Base-by-base conservation (phyloP, 2,329 filamentous ascomycete genomes). In the Gliomastix tumulicola region DNA sequence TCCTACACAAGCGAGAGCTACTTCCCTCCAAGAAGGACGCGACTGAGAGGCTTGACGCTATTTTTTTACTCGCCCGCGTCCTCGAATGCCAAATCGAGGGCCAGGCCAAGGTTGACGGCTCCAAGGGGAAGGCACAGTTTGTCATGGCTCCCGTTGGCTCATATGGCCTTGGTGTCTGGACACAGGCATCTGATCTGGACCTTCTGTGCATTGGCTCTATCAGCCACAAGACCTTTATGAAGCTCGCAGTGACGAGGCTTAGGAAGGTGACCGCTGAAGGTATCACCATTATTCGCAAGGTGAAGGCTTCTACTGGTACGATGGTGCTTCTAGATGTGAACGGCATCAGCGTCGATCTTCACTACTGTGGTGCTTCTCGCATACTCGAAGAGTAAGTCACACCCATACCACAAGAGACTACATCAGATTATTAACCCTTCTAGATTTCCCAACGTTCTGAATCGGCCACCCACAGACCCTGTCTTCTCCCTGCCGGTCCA, bases 181-280 rank as follows among this genome's bases (percentile, higher is more conserved):
- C 72, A 2, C 48, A 60, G 3, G 51, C 65, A 0, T 84, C 79
- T 2, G 77, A 83, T 45, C 66, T 85, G 7, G 78, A 85, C 54
- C 79, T 77, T 46, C 64, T 84, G 6, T 82, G 71, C 44, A 73
- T 84, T 42, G 77, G 79, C 2, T 66, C 71, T 17, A 75, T 81
- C 39, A 76, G 76, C 48, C 59, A 76, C 2, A 67, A 63, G 40
- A 75, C 69, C 0, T 84, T 84, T 51, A 82, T 83, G 49, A 54
- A 71, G 9, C 58, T 84, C 13, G 74, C 72, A 6, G 57, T 62
- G 2, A 71, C 76, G 47, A 66, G 74, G 8, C 55, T 84, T 9
- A 63, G 63, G 20, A 72, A 62, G 40, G 68, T 68, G 2, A 51
- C 60, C 2, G 43, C 51, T 2, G 49, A 55, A 16, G 67, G 60